phyloP scores from a whole-genome alignment of 78 protist genomes.

The Dictyostelium citrinum region DNA sequence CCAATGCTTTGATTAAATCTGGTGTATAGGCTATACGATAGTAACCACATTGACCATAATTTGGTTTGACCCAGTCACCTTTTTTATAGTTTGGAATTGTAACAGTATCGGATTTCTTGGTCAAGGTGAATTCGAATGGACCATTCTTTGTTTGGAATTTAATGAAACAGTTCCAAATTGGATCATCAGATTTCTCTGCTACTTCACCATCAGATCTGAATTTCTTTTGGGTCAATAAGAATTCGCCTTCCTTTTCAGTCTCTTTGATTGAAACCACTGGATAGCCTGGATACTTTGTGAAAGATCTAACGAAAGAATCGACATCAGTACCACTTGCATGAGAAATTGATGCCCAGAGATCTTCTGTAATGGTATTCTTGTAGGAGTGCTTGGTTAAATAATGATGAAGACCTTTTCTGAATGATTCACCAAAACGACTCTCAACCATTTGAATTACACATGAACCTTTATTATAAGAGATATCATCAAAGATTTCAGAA shows the following conservation, averaged over 20 bases:
- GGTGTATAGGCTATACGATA: slow-evolving; percentile 83
- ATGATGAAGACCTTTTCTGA: slow-evolving; percentile 84
- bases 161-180: slow-evolving; percentile 45
- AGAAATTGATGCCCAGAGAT: slow-evolving; percentile 92
- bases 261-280: slow-evolving; percentile 7
- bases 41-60: slow-evolving; percentile 86
- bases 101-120: background rate
- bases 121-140: background rate
- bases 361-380: slow-evolving; percentile 87
- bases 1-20: background rate
- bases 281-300: slow-evolving; percentile 40
- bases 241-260: slow-evolving; percentile 1
- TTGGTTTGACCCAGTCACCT: slow-evolving; percentile 88
- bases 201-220: background rate
- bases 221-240: slow-evolving; percentile 33
- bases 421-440: slow-evolving; percentile 79
- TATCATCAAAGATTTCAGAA: slow-evolving; percentile 94
- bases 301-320: slow-evolving; percentile 2
- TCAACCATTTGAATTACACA: slow-evolving; percentile 91
- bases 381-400: slow-evolving; percentile 84
- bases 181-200: background rate
- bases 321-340: slow-evolving; percentile 17
- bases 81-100: slow-evolving; percentile 13
- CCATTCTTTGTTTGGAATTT: slow-evolving; percentile 15
- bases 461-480: slow-evolving; percentile 86